These are phyloP conservation scores for Phytopythium boreale DNA, from an alignment of 352 stramenopile genomes.

Conservation along the genomic window DNA sequence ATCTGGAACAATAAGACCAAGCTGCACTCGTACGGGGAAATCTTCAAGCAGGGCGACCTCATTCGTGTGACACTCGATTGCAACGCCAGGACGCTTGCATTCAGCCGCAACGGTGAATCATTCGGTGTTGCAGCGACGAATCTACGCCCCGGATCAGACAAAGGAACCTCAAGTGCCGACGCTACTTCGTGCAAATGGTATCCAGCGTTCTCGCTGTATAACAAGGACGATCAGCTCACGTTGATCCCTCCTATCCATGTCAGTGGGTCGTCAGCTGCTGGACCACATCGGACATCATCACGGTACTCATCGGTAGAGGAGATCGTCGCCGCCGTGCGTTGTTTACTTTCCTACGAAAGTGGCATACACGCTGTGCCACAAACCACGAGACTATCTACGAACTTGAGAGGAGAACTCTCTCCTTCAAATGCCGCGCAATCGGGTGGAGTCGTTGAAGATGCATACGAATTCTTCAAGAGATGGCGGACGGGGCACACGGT, in stretches of 20 bases:
- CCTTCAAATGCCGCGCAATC: not conserved
- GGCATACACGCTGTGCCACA: no score
- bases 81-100: slow-evolving; percentile 74
- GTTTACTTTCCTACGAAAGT: slow-evolving; percentile 20
- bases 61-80: slow-evolving; percentile 87
- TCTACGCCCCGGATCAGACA: slow-evolving; percentile 28
- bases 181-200: slow-evolving; percentile 51
- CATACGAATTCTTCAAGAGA: slow-evolving; percentile 21
- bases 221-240: slow-evolving; percentile 88
- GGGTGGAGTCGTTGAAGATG: slow-evolving; percentile 8
- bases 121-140: slow-evolving; percentile 82
- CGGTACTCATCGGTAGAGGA: slow-evolving; percentile 42
- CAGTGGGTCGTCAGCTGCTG: not conserved
- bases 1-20: slow-evolving; percentile 93
- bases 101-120: slow-evolving; percentile 83
- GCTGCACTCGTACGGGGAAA: slow-evolving; percentile 85
- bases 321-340: slow-evolving; percentile 27
- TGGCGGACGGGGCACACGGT: slow-evolving; percentile 25
- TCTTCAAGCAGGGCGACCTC: slow-evolving; percentile 89
- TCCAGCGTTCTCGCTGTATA: slow-evolving; percentile 90
- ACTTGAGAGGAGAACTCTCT: not conserved
- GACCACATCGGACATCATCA: slow-evolving; percentile 3
- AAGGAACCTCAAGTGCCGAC: slow-evolving; percentile 1
- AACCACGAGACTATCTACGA: not conserved
- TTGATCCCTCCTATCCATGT: slow-evolving; percentile 41